Evolutionary conservation across 495 filamentous ascomycete genomes (phyloP), one percentile per base, ranked within the genome.

Genomic region (Aspergillus ellipticus): DNA sequence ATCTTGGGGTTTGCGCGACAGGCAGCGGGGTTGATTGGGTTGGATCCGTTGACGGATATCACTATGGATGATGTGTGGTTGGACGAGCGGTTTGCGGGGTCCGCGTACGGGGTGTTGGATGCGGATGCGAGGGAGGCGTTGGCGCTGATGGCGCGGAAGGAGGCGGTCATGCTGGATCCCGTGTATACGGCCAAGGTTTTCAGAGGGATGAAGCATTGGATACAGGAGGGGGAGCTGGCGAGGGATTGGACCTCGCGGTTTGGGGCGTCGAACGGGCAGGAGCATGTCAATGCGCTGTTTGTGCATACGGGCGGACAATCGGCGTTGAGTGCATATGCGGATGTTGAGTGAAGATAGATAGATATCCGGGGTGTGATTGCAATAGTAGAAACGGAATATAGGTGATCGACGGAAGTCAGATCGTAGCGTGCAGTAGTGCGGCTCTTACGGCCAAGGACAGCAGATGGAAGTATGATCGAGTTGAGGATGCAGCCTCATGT

Each of bases 271-370:
- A 10, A 42, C 35, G 33, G 20, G 0, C 43, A 55, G 54, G 49
- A 60, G 16, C 35, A 60, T 20, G 60, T 70, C 1, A 74, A 75
- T 66, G 67, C 62, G 19, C 53, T 75, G 22, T 74, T 75, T 37
- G 70, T 75, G 39, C 73, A 75, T 57, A 75, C 73, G 0, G 73
- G 73, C 7, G 73, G 73, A n/a, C 73, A 74, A 55, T 60, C 70
- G 46, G 67, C 70, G 0, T 17, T 74, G 13, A 57, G 66, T 11
- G 73, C 73, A 24, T 74, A 75, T 52, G 65, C 60, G 3, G 66
- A 71, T 54, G 26, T 64, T 41, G 42, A 49, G 17, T 65, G 24
- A 57, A 33, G 39, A 41, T 19, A 48, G 21, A 42, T 50, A 21
- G 22, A 54, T 37, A 28, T 7, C 24, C 24, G 24, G 7, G 24